phyloP scores from a whole-genome alignment of 23 red algal species.

The Gracilaria vermiculophylla region DNA sequence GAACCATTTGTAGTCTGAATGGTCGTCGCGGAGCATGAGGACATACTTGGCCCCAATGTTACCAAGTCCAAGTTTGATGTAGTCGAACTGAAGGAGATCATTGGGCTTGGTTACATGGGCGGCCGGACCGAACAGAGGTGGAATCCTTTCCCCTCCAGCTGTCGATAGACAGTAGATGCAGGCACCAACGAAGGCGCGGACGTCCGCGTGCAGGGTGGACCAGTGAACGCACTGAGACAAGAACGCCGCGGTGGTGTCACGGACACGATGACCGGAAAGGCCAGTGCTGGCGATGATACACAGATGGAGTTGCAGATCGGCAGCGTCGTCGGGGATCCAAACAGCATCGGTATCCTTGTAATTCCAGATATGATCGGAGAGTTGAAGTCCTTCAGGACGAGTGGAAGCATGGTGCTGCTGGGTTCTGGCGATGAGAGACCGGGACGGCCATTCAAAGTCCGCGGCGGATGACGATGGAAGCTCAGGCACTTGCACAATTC shows the following conservation, averaged over 20 bases:
- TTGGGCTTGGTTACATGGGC: not conserved
- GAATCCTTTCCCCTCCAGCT: not conserved
- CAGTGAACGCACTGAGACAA: not conserved
- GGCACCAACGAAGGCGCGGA: not conserved
- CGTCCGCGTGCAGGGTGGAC: not conserved
- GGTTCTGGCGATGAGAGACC: not conserved
- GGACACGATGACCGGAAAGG: not conserved
- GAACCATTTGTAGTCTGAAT: not conserved
- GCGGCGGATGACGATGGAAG: not conserved
- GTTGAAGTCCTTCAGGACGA: not conserved
- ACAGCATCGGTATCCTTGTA: not conserved
- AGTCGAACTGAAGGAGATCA: slow-evolving; percentile 1
- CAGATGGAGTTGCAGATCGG: not conserved
- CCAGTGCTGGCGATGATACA: not conserved
- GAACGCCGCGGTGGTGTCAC: not conserved
- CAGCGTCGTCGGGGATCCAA: not conserved
- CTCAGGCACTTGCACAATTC: not conserved
- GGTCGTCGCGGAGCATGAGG: not conserved
- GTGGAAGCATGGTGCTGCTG: not conserved
- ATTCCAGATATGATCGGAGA: not conserved
- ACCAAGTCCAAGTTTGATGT: not conserved
- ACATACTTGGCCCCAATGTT: not conserved
- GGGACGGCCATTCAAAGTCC: not conserved
- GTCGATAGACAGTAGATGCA: not conserved
- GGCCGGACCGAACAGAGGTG: not conserved